Conservation (phyloP, 805 yeast species). For the Candida vartiovaarae region DNA sequence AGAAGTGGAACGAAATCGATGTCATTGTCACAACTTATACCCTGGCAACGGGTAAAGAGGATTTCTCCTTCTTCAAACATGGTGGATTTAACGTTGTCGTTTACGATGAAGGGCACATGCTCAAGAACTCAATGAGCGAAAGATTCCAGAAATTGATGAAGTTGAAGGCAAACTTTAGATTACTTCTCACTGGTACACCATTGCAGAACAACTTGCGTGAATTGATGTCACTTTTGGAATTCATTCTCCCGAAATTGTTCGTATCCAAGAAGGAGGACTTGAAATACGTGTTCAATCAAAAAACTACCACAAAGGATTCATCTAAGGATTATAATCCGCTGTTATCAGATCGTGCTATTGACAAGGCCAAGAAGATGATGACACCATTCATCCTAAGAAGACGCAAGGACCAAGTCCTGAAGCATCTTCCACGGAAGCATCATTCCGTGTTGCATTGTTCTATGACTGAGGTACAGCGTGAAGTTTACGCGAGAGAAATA, state of each 20-base stretch:
- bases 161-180: conserved; percentile 73
- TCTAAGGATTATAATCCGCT: conserved; percentile 63
- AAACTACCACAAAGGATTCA: conserved; percentile 57
- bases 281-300: conserved; percentile 78
- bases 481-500: conserved; percentile 57
- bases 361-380: conserved; percentile 96
- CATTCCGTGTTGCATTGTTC: conserved; percentile 62
- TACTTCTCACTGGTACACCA: conserved; percentile 94
- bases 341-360: conserved; percentile 83
- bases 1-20: conserved; percentile 54
- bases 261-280: conserved; percentile 77
- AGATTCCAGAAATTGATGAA: conserved; percentile 84
- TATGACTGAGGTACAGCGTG: conserved; percentile 44
- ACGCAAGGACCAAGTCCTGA: conserved; percentile 84
- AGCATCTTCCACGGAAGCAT: conserved; percentile 76
- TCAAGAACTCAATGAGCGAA: conserved; percentile 84
- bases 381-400: conserved; percentile 93
- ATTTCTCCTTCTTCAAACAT: conserved; percentile 67
- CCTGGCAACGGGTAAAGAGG: conserved; percentile 83
- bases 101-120: conserved; percentile 96
- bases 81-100: conserved; percentile 81
- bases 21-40: conserved; percentile 93
- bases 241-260: conserved; percentile 81
- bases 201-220: conserved; percentile 89
- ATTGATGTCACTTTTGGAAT: conserved; percentile 81